Conservation (phyloP, 495 filamentous ascomycete species). For the Tetracladium marchalianum region DNA sequence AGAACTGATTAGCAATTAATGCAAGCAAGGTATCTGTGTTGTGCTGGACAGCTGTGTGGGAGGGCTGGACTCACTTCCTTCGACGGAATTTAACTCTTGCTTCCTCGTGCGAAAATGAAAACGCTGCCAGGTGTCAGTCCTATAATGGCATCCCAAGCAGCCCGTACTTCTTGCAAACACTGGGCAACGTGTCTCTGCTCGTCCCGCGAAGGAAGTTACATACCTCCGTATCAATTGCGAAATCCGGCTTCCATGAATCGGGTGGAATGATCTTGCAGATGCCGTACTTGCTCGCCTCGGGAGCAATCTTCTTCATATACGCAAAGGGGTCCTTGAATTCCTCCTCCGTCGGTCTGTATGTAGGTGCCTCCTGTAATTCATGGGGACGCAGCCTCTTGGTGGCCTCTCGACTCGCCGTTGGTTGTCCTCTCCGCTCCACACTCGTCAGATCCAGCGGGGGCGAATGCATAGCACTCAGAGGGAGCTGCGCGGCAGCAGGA, state of each 20-base stretch:
- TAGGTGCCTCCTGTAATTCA: conserved; percentile 82
- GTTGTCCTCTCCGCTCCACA: conserved; percentile 81
- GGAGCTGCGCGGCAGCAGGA: conserved; percentile 34
- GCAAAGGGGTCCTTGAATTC: conserved; percentile 90
- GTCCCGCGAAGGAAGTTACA: neutral
- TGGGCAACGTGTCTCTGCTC: neutral
- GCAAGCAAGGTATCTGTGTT: conserved; percentile 3
- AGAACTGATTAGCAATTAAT: conserved; percentile 5
- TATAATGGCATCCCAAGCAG: conserved; percentile 2
- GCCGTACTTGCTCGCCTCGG: conserved; percentile 76
- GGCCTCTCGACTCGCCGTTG: conserved; percentile 63
- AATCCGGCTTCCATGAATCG: conserved; percentile 84
- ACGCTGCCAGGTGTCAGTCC: conserved; percentile 39
- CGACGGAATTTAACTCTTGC: conserved; percentile 95
- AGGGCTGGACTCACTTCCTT: conserved; percentile 69
- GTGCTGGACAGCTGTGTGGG: conserved; percentile 4
- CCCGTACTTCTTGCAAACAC: neutral
- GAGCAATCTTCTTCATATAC: conserved; percentile 82
- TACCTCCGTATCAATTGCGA: conserved; percentile 96
- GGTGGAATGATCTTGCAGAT: conserved; percentile 94
- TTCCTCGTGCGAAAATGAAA: conserved; percentile 96
- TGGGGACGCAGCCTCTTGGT: conserved; percentile 65
- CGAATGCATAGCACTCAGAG: conserved; percentile 41
- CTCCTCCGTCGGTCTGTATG: conserved; percentile 81
- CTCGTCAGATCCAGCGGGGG: conserved; percentile 72